Base-by-base conservation (phyloP, 2,329 filamentous ascomycete genomes). In the Fusarium dlaminii region DNA sequence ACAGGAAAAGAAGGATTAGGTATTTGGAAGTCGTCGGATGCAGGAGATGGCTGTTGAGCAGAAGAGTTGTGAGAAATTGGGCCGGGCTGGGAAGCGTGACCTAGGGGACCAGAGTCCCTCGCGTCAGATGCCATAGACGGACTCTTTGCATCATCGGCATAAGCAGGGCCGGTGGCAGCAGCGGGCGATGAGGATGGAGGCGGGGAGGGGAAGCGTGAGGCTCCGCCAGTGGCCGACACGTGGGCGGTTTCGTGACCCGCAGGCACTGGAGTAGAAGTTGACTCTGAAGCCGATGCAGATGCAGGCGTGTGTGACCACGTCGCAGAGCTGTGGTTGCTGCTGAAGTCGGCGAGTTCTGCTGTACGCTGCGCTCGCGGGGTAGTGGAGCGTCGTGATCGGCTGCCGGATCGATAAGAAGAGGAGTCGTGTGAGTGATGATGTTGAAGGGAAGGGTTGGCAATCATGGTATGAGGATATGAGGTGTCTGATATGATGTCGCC, bases 401-500 rank as follows among this genome's bases (percentile, higher is more conserved):
- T 81, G 75, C 65, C 78, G 72, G 66, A 81, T 73, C 76, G 77
- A 67, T 78, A 78, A 49, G 75, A 73, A 59, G 77, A 74, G 37
- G 77, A 66, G 75, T 87, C 84, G 80, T 86, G 84, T 63, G 85
- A 79, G 67, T 70, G 78, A 49, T 84, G 84, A 72, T 84, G 85
- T 75, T 86, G 85, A 74, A 86, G 86, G 73, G 84, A 83, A 49
- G 86, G 82, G 64, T 84, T 82, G 67, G 85, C 83, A 86, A 94
- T 92, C 87, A 91, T 93, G 85, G 87, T 90, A 86, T 90, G 90
- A 84, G 92, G 92, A 84, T 90, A 89, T 78, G 90, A 87, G 77
- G 91, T 87, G 84, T 94, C 91, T 83, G 93, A 89, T 84, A 91
- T 90, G 85, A 91, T 91, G 86, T 96, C 94, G 82, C 89, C 88